Evolutionary conservation across 169 alveolate species (phyloP), one percentile per base, ranked within the genome.

Genomic region (Plasmodium yoelii): DNA sequence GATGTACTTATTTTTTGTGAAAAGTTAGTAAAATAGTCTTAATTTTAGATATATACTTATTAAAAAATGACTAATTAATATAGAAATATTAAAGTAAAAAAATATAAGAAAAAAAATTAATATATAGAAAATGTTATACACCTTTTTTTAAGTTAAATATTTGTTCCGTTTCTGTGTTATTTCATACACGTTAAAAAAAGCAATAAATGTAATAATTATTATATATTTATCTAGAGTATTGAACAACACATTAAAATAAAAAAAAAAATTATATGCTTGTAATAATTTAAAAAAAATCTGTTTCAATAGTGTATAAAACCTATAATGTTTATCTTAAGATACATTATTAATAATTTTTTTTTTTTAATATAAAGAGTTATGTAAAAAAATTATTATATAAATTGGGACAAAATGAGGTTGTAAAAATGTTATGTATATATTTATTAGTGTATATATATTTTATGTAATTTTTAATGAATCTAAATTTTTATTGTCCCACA

Each of bases 261-360:
- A 53, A 70, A 70, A 22, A 57, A 51, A 28, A 22, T 70, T 22
- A 34, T 51, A 70, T 47, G 42, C 67, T 34, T 70, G 39, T 18
- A 70, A 70, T 70, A 34, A 51, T 47, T 19, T 1, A 2, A 2
- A 34, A 34, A 34, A 34, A n/a, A 70, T 22, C 68, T 70, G 82
- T 70, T 70, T 8, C 80, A n/a, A 49, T 70, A 22, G 68, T 70
- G 82, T 49, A 70, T n/a, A 67, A 70, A 26, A 34, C 42, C 47
- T 49, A 57, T 47, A 70, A 70, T 57, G 47, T 51, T 70, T 34
- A 70, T 56, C 68, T 44, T 42, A 51, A 70, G 57, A 70, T 70
- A 70, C 82, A 47, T 49, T 42, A 70, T 39, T 51, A 47, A 49
- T 19, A 24, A 47, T 69, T 70, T 51, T 26, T 70, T 70, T 51